These are phyloP conservation scores for Colletotrichum karsti DNA, from an alignment of 2,329 filamentous ascomycete genomes.

Conservation along the genomic window DNA sequence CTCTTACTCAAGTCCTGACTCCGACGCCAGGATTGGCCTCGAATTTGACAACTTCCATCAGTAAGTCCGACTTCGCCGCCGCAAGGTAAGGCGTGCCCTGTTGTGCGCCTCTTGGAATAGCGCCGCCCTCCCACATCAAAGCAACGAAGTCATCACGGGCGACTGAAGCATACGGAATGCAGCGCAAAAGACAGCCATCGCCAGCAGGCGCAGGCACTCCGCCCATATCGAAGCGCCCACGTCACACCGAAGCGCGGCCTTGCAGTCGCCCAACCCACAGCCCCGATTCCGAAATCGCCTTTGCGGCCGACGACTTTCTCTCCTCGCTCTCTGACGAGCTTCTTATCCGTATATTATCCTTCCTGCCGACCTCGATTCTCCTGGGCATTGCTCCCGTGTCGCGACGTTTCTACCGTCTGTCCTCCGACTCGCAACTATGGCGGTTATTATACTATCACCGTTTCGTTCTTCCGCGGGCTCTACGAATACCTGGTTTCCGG, in stretches of 20 bases:
- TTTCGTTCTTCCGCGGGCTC: slow-evolving; percentile 84
- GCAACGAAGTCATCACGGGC: too few species aligned
- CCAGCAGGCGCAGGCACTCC: background rate
- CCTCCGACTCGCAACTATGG: slow-evolving; percentile 89
- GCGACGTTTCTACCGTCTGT: slow-evolving; percentile 75
- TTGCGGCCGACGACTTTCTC: slow-evolving; percentile 62
- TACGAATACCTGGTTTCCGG: slow-evolving; percentile 75
- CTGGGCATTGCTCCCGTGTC: slow-evolving; percentile 74
- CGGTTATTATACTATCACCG: slow-evolving; percentile 86
- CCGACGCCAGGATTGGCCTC: too few species aligned
- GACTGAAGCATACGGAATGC: background rate
- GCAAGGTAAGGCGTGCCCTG: too few species aligned
- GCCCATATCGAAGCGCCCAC: background rate
- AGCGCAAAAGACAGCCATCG: background rate
- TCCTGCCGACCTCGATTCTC: slow-evolving; percentile 75
- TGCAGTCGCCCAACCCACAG: background rate
- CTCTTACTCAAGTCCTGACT: too few species aligned
- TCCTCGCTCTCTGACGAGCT: slow-evolving; percentile 87
- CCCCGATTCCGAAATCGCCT: background rate
- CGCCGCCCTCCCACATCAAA: too few species aligned
- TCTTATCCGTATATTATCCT: slow-evolving; percentile 83
- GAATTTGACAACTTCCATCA: too few species aligned
- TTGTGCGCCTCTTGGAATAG: too few species aligned
- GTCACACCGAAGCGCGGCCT: background rate
- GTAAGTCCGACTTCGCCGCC: too few species aligned